Base-by-base conservation (phyloP, 176 grass and related monocot genomes). In the Carex parvula region DNA sequence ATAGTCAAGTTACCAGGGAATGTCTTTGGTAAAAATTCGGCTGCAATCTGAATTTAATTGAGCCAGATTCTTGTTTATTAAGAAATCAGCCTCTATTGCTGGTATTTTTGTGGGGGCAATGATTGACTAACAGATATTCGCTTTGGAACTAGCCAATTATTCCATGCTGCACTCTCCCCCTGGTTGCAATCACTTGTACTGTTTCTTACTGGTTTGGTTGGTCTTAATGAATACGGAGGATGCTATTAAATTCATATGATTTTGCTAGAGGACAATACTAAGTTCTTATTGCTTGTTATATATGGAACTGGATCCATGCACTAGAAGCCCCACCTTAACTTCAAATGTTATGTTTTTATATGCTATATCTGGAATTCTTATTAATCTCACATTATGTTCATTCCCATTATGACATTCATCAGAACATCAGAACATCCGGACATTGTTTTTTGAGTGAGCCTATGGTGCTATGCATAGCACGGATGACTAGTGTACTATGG, bases 21-120 rank as follows among this genome's bases (percentile, higher is more conserved):
- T 4, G 33, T 20, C 57, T 33, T 87, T 64, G 54, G 79, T 75
- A 52, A 72, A 74, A 21, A 14, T 75, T 71, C 32, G 14, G 67
- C 59, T 64, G 66, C 85, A 83, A 75, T 41, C 3, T 29, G 24
- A 77, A 56, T 57, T 78, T 33, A 57, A 16, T 26, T n/a, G 73
- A 52, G 14, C 53, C 13, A 18, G 48, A 18, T 78, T 78, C 73
- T 55, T 5, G 15, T 78, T 57, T 73, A 24, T 29, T 78, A 18
- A 78, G 21, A 55, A 54, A 78, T 5, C 46, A 14, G 22, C 7
- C 48, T 56, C 52, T 16, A 29, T 30, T 32, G 72, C 26, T 56
- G 24, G 50, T 78, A 30, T 17, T 78, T 39, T 57, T 78, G 14
- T 33, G 48, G 22, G 21, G 26, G 5, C 15, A 78, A 10, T 78